phyloP scores from a whole-genome alignment of 768 basidiomycete genomes.

The Amanita molliuscula region DNA sequence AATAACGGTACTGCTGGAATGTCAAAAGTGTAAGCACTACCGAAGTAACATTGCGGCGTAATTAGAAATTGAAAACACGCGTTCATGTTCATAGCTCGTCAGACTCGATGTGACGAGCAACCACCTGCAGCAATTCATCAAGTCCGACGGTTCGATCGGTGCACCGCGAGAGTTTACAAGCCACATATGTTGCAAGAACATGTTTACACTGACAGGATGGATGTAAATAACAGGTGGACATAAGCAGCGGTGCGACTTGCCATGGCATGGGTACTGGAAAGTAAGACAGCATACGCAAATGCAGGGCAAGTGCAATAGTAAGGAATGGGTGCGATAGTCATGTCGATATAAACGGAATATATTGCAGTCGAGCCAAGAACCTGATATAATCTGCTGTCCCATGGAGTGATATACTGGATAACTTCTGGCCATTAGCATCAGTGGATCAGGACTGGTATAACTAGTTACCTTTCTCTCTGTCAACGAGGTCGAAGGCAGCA shows the following conservation, averaged over 20 bases:
- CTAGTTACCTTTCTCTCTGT: conserved; percentile 58
- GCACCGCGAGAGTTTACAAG: conserved; percentile 40
- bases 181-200: conserved; percentile 55
- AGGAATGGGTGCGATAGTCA: conserved; percentile 25
- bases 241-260: conserved; percentile 23
- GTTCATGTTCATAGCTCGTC: not conserved
- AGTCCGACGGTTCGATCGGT: conserved; percentile 35
- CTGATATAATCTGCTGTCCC: conserved; percentile 53
- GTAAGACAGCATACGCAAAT: conserved; percentile 54
- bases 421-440: conserved; percentile 28
- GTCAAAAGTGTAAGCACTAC: no score
- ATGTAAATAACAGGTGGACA: conserved; percentile 5
- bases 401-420: conserved; percentile 45
- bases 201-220: conserved; percentile 60
- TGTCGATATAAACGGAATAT: conserved; percentile 46
- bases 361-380: conserved; percentile 57
- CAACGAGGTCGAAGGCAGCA: conserved; percentile 70
- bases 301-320: conserved; percentile 72
- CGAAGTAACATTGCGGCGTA: no score
- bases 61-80: no score
- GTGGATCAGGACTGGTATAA: conserved; percentile 6
- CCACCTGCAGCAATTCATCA: conserved; percentile 37
- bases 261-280: conserved; percentile 53
- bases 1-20: conserved; percentile 23
- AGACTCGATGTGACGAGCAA: conserved; percentile 21